Conservation (phyloP, 2,329 filamentous ascomycete species). For the Beauveria medogensis region DNA sequence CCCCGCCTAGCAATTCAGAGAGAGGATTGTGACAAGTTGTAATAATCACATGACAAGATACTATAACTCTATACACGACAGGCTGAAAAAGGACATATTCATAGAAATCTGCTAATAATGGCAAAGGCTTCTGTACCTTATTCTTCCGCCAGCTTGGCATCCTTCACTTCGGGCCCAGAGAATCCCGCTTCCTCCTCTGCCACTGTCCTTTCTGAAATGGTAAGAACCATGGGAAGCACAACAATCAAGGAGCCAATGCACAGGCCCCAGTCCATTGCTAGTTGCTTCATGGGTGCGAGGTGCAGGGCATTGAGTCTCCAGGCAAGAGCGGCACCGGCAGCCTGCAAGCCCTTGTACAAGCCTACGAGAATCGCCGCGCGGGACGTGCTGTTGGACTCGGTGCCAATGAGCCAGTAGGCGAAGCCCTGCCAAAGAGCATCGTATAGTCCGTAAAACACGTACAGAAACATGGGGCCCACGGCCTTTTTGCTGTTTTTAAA, state of each 20-base stretch:
- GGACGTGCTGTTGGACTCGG: conserved; percentile 33
- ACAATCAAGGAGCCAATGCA: conserved; percentile 35
- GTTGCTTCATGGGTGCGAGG: conserved; percentile 30
- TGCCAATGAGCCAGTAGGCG: conserved; percentile 53
- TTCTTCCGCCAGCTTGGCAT: conserved; percentile 13
- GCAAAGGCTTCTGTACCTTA: background rate
- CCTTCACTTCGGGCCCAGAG: conserved; percentile 2
- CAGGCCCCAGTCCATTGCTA: conserved; percentile 38
- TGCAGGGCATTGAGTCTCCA: conserved; percentile 34
- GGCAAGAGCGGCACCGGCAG: conserved; percentile 35
- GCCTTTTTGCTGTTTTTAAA: conserved; percentile 40
- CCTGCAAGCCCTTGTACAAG: conserved; percentile 38
- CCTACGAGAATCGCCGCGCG: conserved; percentile 36
- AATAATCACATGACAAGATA: background rate
- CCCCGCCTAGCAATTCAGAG: too few species aligned
- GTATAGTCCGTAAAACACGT: conserved; percentile 63
- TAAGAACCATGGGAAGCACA: conserved; percentile 33
- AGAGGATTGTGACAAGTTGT: background rate
- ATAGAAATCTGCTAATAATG: conserved; percentile 1
- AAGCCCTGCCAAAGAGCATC: conserved; percentile 60
- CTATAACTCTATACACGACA: background rate
- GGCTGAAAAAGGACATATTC: background rate
- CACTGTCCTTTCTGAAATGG: conserved; percentile 24
- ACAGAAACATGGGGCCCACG: conserved; percentile 57
- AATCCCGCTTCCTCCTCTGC: conserved; percentile 19